A percentile compares a stretch with the other conserved stretches of the same genome.
Conservation (phyloP, 306 rosid genomes). For the barrel medic (Medicago truncatula) region DNA sequence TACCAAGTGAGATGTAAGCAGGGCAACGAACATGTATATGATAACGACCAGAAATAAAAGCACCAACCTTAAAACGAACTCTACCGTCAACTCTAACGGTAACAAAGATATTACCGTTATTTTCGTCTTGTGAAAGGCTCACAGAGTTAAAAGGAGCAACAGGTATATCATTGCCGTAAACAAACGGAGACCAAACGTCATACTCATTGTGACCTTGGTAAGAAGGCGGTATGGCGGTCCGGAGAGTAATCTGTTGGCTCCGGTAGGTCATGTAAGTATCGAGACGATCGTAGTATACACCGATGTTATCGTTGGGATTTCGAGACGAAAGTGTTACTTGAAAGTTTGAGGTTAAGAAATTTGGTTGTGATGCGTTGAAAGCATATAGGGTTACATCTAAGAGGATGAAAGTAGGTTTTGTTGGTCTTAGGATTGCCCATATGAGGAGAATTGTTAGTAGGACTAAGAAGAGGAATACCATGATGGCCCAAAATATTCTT, state of each 20-base stretch:
- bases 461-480: conserved; percentile 62
- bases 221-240: conserved; percentile 67
- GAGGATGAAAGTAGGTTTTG: conserved; percentile 79
- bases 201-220: conserved; percentile 88
- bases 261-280: conserved; percentile 66
- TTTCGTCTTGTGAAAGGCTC: conserved; percentile 53
- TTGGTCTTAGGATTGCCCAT: conserved; percentile 78
- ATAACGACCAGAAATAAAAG: conserved; percentile 65
- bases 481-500: conserved; percentile 44
- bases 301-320: conserved; percentile 82
- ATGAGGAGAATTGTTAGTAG: conserved; percentile 62
- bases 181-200: conserved; percentile 85
- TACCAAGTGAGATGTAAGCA: conserved; percentile 63
- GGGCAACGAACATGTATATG: conserved; percentile 74
- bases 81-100: conserved; percentile 65
- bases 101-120: conserved; percentile 53
- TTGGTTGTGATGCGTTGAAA: conserved; percentile 77
- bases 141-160: conserved; percentile 74
- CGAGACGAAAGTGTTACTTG: conserved; percentile 78
- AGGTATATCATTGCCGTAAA: conserved; percentile 74
- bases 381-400: conserved; percentile 87
- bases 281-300: conserved; percentile 87
- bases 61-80: conserved; percentile 88
- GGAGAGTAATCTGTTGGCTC: conserved; percentile 75
- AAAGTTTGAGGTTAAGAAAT: conserved; percentile 72